Evolutionary conservation across 148 eudicot species (phyloP), one percentile per base, ranked within the genome.

Genomic region (Arbutus unedo): DNA sequence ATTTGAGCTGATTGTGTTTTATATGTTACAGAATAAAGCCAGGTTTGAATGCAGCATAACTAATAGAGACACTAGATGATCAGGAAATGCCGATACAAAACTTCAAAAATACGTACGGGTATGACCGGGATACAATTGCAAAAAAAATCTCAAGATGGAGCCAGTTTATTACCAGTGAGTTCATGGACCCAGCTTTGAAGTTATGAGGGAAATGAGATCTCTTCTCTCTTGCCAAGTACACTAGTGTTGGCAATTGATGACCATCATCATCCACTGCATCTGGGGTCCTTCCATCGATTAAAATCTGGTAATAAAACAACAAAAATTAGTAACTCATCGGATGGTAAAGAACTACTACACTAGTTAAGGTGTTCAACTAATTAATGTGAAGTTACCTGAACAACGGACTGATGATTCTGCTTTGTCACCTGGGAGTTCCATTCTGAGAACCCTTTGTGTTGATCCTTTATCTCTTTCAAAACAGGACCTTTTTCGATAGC

Each of bases 181-280:
- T 89, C 89, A 89, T 81, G 64, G 91, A 82, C 43, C 91, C 91
- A 56, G 91, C 91, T 66, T 89, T 89, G 85, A 87, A 89, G 87
- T 89, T 85, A 55, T 89, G 91, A 67, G 85, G 78, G 74, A 56
- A 83, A 7, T 84, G 79, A 41, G 91, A 85, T 41, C 84, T 89
- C 81, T 89, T 89, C 44, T 89, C 91, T 74, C 91, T 81, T 9
- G 91, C 87, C 84, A 89, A 79, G 57, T 89, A 89, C 59, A 89
- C 91, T 6, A 89, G 82, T 48, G 84, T 84, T 44, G 91, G 91
- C 81, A 89, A 77, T 76, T 79, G 82, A 25, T 82, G 70, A 67
- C 89, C 88, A 44, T 87, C 87, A 48, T 74, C 44, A 82, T 89
- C 91, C 21, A 81, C 83, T 45, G 77, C 79, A 64, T 73, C 38